Conservation (phyloP, 768 basidiomycete species). For the Tremella mesenterica region DNA sequence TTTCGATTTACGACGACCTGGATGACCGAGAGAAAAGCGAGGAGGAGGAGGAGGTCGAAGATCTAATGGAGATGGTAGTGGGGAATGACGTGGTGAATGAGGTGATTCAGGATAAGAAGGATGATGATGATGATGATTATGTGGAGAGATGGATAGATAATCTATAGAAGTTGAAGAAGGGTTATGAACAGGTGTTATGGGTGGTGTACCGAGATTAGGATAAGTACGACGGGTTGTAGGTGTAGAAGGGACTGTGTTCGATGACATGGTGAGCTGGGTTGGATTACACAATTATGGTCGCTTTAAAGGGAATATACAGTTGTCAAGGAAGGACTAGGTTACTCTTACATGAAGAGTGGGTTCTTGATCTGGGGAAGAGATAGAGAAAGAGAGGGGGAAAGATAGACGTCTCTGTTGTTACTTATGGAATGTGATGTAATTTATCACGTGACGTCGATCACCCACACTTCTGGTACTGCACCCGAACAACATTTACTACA, state of each 20-base stretch:
- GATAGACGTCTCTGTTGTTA: too few relatives aligned
- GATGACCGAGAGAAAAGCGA: neutral
- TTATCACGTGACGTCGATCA: too few relatives aligned
- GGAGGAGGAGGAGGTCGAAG: neutral
- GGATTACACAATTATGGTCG: too few relatives aligned
- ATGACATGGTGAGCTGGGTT: too few relatives aligned
- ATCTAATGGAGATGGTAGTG: neutral
- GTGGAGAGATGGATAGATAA: neutral
- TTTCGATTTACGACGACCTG: neutral
- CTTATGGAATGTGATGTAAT: too few relatives aligned
- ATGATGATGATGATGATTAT: neutral
- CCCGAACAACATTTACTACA: too few relatives aligned
- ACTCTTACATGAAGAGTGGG: too few relatives aligned
- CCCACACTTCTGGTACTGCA: too few relatives aligned
- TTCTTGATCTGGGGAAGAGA: too few relatives aligned
- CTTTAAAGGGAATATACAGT: too few relatives aligned
- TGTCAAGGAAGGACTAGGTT: too few relatives aligned
- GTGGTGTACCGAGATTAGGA: constrained; percentile 1
- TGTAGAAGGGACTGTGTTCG: neutral
- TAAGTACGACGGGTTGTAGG: neutral
- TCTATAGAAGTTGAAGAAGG: neutral
- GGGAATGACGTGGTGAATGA: neutral
- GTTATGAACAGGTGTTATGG: neutral
- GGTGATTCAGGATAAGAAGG: constrained; percentile 1
- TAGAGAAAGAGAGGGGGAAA: too few relatives aligned